These are phyloP conservation scores for Porogramme epimiltina DNA, from an alignment of 1,284 basidiomycete species.

Conservation along the genomic window DNA sequence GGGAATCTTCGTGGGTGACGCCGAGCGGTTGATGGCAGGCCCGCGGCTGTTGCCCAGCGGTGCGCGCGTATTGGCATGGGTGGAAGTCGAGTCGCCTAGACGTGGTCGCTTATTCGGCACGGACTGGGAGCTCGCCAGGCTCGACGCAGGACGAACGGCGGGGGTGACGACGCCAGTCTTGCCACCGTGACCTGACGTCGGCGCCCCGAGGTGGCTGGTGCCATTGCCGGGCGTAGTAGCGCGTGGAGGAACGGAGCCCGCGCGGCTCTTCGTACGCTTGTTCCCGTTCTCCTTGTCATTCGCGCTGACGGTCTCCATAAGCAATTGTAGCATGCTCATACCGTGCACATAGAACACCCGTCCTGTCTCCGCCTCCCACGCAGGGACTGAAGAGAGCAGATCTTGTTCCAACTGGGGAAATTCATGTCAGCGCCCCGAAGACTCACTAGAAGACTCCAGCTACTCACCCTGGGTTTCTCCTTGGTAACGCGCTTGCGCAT, in stretches of 20 bases:
- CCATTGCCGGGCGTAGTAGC: constrained; percentile 58
- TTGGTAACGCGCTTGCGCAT: constrained; percentile 95
- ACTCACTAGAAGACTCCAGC: not conserved
- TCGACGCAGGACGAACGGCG: constrained; percentile 55
- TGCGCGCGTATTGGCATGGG: constrained; percentile 20
- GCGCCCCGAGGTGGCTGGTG: constrained; percentile 36
- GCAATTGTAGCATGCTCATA: constrained; percentile 77
- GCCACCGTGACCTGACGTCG: constrained; percentile 24
- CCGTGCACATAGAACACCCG: constrained; percentile 87
- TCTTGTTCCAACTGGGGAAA: constrained; percentile 83
- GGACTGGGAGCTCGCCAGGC: constrained; percentile 38
- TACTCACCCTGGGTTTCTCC: constrained; percentile 89
- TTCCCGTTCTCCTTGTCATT: constrained; percentile 76
- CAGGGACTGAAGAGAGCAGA: constrained; percentile 75
- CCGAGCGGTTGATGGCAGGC: constrained; percentile 21
- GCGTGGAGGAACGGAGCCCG: constrained; percentile 58
- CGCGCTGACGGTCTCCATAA: constrained; percentile 67
- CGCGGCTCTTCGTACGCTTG: constrained; percentile 42
- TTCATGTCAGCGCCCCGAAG: constrained; percentile 1
- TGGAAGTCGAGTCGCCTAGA: constrained; percentile 41
- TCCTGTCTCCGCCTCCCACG: constrained; percentile 85
- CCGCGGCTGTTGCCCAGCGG: constrained; percentile 22
- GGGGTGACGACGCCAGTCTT: constrained; percentile 54
- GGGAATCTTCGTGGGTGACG: constrained; percentile 51
- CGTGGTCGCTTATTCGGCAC: constrained; percentile 61